Evolutionary conservation across 192 early-diverging fungal genomes (phyloP), one percentile per base, ranked within the genome.

Genomic region (Endogone sp.): DNA sequence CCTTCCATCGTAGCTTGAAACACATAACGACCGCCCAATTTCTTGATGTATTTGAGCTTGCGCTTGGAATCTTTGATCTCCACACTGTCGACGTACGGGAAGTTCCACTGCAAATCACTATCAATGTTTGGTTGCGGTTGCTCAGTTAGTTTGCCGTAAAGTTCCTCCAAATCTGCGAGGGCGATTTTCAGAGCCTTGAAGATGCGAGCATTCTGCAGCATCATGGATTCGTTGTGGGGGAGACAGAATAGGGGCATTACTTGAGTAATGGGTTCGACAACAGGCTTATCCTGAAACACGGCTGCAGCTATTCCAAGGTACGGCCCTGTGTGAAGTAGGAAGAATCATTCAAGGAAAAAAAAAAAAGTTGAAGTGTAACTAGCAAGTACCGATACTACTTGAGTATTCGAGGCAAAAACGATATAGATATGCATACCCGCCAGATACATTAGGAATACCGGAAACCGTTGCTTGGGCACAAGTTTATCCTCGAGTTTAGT

Each of bases 161-260:
- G n/a, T 22, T 3, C 4, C 29, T 62, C 4, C 3, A 62, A 21
- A 6, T 62, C 60, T 2, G 2, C 29, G 60, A 62, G 60, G 60
- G 60, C 60, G 10, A 62, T 62, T n/a, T 62, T 62, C 2, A 62
- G 29, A 0, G 60, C 60, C 29, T 62, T 62, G 60, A 62, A 21
- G 13, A 62, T 21, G 0, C 2, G 4, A 21, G 60, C 60, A 4
- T 2, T 6, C 4, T 30, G 13, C 60, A 62, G 22, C 4, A 62
- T 3, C 2, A 62, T 62, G 4, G 3, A 16, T 62, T 62, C 60
- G 29, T 62, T 27, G 60, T 62, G 3, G 29, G 60, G 60, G 3
- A 0, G 4, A 62, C 11, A 62, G 20, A 62, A 62, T 2, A 62
- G 60, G 3, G 60, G 60, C 60, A 62, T 62, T 21, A 62, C 2